These are phyloP conservation scores for Canavalia gladiata DNA, from an alignment of 306 rosid species.

Conservation along the genomic window DNA sequence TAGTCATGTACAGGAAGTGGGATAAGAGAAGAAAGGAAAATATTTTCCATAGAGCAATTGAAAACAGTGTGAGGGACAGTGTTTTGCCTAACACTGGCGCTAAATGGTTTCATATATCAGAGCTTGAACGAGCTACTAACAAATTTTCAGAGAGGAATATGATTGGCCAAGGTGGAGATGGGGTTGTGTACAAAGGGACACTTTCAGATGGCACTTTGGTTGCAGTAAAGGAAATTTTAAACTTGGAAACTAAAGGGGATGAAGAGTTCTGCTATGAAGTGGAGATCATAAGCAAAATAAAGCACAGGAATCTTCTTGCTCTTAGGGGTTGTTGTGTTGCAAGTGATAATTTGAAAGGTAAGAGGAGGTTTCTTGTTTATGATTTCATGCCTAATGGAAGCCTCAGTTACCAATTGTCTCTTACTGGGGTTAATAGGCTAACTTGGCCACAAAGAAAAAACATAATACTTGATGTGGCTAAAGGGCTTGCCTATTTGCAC, in stretches of 20 bases:
- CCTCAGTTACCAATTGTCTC: slow-evolving; percentile 66
- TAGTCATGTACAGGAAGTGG: slow-evolving; percentile 60
- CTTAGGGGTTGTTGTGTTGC: slow-evolving; percentile 84
- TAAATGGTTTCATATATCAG: slow-evolving; percentile 74
- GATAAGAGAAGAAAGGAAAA: slow-evolving; percentile 53
- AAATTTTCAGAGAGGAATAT: slow-evolving; percentile 74
- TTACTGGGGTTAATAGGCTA: slow-evolving; percentile 46
- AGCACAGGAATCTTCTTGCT: slow-evolving; percentile 82
- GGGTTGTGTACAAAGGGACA: slow-evolving; percentile 82
- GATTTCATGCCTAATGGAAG: slow-evolving; percentile 83
- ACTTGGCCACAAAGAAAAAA: slow-evolving; percentile 90
- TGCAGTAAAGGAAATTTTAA: slow-evolving; percentile 73
- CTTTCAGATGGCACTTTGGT: slow-evolving; percentile 71
- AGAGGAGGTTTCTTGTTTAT: slow-evolving; percentile 79
- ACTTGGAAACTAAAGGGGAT: slow-evolving; percentile 74
- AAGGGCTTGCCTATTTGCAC: slow-evolving; percentile 81
- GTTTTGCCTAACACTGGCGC: slow-evolving; percentile 76
- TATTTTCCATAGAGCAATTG: slow-evolving; percentile 58
- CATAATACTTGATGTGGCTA: slow-evolving; percentile 83
- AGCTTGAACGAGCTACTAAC: slow-evolving; percentile 76
- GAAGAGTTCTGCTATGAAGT: slow-evolving; percentile 87
- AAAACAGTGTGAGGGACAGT: slow-evolving; percentile 61
- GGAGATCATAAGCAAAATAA: slow-evolving; percentile 81
- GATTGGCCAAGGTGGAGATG: slow-evolving; percentile 84
- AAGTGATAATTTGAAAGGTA: slow-evolving; percentile 66